Base-by-base conservation (phyloP, 1,284 basidiomycete genomes). In the Austroboletus novae-zelandiae region DNA sequence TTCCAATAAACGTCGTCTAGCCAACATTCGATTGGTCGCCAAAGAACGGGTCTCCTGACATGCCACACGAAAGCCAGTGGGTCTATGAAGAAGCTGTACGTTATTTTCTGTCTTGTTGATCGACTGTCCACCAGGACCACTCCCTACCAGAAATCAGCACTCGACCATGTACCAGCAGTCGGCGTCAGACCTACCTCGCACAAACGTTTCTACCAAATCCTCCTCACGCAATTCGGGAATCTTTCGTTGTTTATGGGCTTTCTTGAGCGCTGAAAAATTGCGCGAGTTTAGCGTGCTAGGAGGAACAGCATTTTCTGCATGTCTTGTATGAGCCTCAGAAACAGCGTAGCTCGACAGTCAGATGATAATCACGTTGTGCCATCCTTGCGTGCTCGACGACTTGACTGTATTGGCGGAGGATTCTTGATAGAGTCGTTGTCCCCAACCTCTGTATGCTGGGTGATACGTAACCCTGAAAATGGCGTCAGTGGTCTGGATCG, bases 101-200 rank as follows among this genome's bases (percentile, higher is more conserved):
- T 89, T 87, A 64, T 89, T 90, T 70, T 86, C 77, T 52, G 89
- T 90, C 73, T 91, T 91, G 73, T 91, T 91, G 62, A 91, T 82
- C 25, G 89, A 90, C 72, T 91, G 89, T 32, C 89, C 89, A 27
- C 89, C 89, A 62, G 89, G 89, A 25, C 89, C 89, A 66, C 89
- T 87, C 43, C 88, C 88, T 90, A 47, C 13, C 37, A 10, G 9
- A 18, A 47, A 51, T 60, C 18, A 56, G 32, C 10, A 44, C 23
- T 2, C 4, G 11, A 40, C 44, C 31, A 29, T n/a, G 29, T 34
- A 35, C 3, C 37, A 27, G 25, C 25, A n/a, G 29, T n/a, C 34
- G 27, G 17, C 23, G 9, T 41, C 8, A 25, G 35, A 61, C 75
- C 50, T 60, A 86, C 89, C 89, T 68, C 87, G 76, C 49, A 91